phyloP scores from a whole-genome alignment of 257 asterid species.

The Misopates orontium region DNA sequence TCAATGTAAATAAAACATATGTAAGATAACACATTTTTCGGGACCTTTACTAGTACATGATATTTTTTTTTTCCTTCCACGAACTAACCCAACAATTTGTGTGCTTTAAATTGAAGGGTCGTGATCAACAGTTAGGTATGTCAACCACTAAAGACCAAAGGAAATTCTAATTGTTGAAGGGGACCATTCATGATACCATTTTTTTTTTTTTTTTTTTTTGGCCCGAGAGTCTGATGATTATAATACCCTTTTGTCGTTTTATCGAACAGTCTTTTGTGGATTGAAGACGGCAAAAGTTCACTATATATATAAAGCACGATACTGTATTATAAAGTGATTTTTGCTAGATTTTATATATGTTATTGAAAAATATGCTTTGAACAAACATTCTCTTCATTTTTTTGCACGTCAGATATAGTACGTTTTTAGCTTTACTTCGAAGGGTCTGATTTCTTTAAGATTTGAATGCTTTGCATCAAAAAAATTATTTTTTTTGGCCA shows the following conservation, averaged over 20 bases:
- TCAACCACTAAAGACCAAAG: slow-evolving; percentile 42
- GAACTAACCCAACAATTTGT: neutral
- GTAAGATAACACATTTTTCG: no score
- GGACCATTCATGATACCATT: slow-evolving; percentile 44
- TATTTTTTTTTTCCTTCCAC: neutral
- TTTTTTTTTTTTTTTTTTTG: neutral
- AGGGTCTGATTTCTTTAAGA: neutral
- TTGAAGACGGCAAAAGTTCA: slow-evolving; percentile 26
- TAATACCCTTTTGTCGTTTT: slow-evolving; percentile 34
- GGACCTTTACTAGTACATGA: neutral
- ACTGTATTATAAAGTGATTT: slow-evolving; percentile 17
- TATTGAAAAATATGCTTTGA: neutral
- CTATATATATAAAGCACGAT: slow-evolving; percentile 24
- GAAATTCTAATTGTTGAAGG: slow-evolving; percentile 49
- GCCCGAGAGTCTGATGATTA: slow-evolving; percentile 30
- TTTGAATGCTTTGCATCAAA: neutral
- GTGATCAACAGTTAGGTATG: slow-evolving; percentile 34
- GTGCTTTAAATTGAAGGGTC: slow-evolving; percentile 32
- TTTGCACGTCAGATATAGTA: no score
- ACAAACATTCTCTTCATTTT: neutral
- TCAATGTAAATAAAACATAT: no score
- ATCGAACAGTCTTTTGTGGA: slow-evolving; percentile 28
- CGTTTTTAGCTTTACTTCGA: slow-evolving; percentile 4
- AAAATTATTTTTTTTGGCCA: neutral
- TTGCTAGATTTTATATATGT: slow-evolving; percentile 15